phyloP scores from a whole-genome alignment of 1,284 basidiomycete genomes.

The Moesziomyces parantarcticus region DNA sequence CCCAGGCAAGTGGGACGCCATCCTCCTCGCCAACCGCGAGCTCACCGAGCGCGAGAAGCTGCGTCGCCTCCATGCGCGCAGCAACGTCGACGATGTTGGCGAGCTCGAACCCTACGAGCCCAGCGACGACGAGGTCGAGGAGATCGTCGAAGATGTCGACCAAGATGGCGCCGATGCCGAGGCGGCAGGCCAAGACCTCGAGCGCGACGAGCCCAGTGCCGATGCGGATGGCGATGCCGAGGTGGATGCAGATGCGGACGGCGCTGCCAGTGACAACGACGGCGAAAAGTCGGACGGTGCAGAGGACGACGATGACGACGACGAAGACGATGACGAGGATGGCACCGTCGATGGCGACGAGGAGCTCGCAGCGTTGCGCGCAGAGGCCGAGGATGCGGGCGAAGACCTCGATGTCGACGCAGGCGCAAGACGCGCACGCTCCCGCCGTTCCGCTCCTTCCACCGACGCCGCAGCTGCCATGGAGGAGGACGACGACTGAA shows the following conservation, averaged over 20 bases:
- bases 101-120: conserved; percentile 48
- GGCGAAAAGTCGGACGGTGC: conserved; percentile 7
- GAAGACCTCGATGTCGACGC: conserved; percentile 36
- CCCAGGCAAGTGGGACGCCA: conserved; percentile 60
- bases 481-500: conserved; percentile 32
- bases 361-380: not conserved
- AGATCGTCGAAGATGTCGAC: conserved; percentile 6
- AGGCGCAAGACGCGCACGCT: conserved; percentile 20
- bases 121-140: conserved; percentile 44
- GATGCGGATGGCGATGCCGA: conserved; percentile 11
- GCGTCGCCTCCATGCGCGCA: conserved; percentile 38
- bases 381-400: conserved; percentile 24
- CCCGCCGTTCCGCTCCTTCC: conserved; percentile 15
- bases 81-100: conserved; percentile 52
- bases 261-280: conserved; percentile 11
- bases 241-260: conserved; percentile 14
- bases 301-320: conserved; percentile 39
- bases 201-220: conserved; percentile 1
- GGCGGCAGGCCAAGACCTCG: conserved; percentile 8
- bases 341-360: conserved; percentile 50
- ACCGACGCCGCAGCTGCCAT: conserved; percentile 16
- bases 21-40: conserved; percentile 52
- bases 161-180: conserved; percentile 5
- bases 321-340: conserved; percentile 38
- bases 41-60: conserved; percentile 47